Evolutionary conservation across 2,329 filamentous ascomycete species (phyloP).

Genomic region (Fusarium torreyae): DNA sequence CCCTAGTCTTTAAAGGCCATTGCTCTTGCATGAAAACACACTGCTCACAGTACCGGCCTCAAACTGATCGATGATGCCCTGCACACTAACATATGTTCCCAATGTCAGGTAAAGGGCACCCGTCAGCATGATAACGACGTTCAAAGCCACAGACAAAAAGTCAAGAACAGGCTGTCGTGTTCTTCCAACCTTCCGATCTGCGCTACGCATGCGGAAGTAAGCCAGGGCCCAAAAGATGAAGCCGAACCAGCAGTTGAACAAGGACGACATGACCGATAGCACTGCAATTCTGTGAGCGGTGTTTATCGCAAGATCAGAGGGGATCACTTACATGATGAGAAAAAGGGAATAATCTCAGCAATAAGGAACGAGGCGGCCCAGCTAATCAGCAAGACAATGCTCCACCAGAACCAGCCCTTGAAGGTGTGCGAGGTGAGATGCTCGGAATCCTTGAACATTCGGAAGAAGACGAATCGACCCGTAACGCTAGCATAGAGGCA

Average conservation of each 20-base stretch:
- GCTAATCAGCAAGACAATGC: conserved; percentile 74
- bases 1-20: conserved; percentile 66
- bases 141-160: conserved; percentile 72
- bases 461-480: conserved; percentile 91
- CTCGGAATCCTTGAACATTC: conserved; percentile 81
- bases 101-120: conserved; percentile 84
- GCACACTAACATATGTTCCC: conserved; percentile 84
- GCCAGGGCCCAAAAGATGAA: conserved; percentile 95
- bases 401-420: conserved; percentile 85
- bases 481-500: conserved; percentile 92
- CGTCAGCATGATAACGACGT: conserved; percentile 79
- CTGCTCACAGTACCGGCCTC: conserved; percentile 73
- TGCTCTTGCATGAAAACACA: conserved; percentile 82
- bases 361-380: conserved; percentile 91
- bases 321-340: conserved; percentile 74
- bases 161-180: conserved; percentile 66
- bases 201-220: conserved; percentile 81
- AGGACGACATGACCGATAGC: conserved; percentile 80
- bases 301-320: fast-evolving
- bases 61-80: conserved; percentile 84
- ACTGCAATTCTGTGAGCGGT: conserved; percentile 56
- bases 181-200: conserved; percentile 69
- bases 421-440: conserved; percentile 87
- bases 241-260: conserved; percentile 93
- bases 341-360: conserved; percentile 93